phyloP scores from a whole-genome alignment of 495 filamentous ascomycete species.

The Rhypophila decipiens region DNA sequence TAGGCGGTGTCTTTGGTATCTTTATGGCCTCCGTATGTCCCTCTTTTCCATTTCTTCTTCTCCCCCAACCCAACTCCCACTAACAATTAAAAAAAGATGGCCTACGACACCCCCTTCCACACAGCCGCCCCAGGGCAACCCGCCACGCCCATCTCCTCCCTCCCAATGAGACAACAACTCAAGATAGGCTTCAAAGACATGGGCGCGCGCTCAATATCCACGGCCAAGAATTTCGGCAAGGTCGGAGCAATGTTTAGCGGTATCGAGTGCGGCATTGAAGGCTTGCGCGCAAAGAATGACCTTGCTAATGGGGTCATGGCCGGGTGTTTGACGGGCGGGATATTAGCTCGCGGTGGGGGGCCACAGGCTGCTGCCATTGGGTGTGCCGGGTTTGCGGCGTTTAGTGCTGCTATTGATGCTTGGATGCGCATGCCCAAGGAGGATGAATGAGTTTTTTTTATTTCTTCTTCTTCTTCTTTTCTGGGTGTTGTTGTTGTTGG shows the following conservation, averaged over 20 bases:
- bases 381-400: constrained; percentile 92
- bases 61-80: not conserved
- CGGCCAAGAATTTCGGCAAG: constrained; percentile 90
- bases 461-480: not conserved
- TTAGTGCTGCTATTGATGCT: constrained; percentile 88
- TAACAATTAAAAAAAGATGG: constrained; percentile 18
- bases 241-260: constrained; percentile 86
- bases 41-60: not conserved
- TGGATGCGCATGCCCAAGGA: constrained; percentile 69
- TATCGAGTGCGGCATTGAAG: constrained; percentile 94
- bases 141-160: constrained; percentile 51
- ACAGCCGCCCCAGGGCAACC: constrained; percentile 21
- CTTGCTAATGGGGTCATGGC: constrained; percentile 79
- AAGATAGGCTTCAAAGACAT: constrained; percentile 86
- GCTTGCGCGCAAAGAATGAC: constrained; percentile 87
- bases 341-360: constrained; percentile 75
- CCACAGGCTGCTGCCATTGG: constrained; percentile 85
- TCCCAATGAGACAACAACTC: constrained; percentile 79
- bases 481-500: not conserved
- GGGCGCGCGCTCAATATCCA: constrained; percentile 74
- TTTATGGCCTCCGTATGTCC: constrained; percentile 84
- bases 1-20: constrained; percentile 87
- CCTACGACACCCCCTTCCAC: constrained; percentile 30
- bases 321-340: constrained; percentile 87
- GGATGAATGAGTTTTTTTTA: constrained; percentile 21